Evolutionary conservation across 2,329 filamentous ascomycete species (phyloP).

Genomic region (Seiridium cupressi): DNA sequence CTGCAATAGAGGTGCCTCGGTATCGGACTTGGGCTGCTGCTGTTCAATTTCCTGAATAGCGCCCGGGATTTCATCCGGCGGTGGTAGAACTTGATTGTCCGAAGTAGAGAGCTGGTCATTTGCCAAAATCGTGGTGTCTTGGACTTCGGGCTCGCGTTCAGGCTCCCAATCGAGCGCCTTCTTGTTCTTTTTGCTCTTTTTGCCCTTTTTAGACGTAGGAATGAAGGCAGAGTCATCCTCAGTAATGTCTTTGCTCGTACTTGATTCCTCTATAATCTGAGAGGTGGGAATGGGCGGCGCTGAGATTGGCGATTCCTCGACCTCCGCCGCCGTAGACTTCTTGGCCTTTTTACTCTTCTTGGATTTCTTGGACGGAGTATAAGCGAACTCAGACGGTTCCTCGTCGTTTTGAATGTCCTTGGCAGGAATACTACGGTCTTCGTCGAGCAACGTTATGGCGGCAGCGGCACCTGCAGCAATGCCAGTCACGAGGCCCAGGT

Average conservation of each 20-base stretch:
- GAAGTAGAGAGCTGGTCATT: not conserved
- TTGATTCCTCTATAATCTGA: slow-evolving; percentile 6
- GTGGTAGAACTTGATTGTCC: not conserved
- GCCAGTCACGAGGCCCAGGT: not conserved
- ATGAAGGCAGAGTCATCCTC: slow-evolving; percentile 6
- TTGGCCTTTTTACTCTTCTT: slow-evolving; percentile 32
- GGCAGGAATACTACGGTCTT: not conserved
- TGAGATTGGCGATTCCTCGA: slow-evolving; percentile 13
- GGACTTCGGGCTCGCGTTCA: slow-evolving; percentile 2
- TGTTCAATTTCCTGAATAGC: not conserved
- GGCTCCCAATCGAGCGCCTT: slow-evolving; percentile 10
- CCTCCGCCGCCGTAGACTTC: slow-evolving; percentile 20
- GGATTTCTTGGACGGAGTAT: slow-evolving; percentile 33
- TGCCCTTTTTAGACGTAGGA: slow-evolving; percentile 30
- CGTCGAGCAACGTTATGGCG: slow-evolving; percentile 1
- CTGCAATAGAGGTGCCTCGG: not conserved
- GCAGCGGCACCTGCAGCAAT: not conserved
- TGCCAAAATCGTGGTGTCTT: not conserved
- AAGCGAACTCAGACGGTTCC: slow-evolving; percentile 7
- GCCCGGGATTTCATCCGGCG: slow-evolving; percentile 1
- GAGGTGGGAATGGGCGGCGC: not conserved
- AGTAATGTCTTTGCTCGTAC: not conserved
- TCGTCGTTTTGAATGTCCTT: not conserved
- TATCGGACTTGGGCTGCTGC: not conserved
- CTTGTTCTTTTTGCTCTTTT: slow-evolving; percentile 31